These are phyloP conservation scores for Populus alba DNA, from an alignment of 345 rosid genomes.

Conservation along the genomic window DNA sequence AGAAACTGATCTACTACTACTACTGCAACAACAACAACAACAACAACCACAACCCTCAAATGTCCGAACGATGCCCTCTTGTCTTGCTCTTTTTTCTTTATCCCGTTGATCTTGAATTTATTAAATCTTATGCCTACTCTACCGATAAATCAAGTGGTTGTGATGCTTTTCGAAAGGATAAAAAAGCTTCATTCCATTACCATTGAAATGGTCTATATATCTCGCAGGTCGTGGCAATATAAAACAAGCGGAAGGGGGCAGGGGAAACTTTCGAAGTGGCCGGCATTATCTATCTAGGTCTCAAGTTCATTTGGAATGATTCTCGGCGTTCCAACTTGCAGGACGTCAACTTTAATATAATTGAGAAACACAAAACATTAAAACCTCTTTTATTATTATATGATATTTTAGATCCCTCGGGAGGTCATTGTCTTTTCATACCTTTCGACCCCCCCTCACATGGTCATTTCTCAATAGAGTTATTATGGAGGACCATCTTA, in stretches of 20 bases:
- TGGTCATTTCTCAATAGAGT: neutral
- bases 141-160: neutral
- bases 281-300: slow-evolving; percentile 26
- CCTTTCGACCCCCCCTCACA: neutral
- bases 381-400: neutral
- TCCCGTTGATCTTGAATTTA: neutral
- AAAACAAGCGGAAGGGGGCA: slow-evolving; percentile 29
- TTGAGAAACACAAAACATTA: neutral
- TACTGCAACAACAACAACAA: too few species aligned
- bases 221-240: neutral
- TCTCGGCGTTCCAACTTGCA: neutral
- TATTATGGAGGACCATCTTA: neutral
- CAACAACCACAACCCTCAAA: neutral
- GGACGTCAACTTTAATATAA: neutral
- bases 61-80: neutral
- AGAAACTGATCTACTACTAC: neutral
- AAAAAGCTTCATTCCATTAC: neutral
- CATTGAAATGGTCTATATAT: neutral
- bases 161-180: neutral
- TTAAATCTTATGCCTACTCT: neutral
- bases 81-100: neutral
- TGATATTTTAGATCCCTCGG: neutral
- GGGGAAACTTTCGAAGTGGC: slow-evolving; percentile 22
- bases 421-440: neutral
- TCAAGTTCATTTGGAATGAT: neutral